These are phyloP conservation scores for Nemania sp. DNA, from an alignment of 2,329 filamentous ascomycete genomes.

Conservation along the genomic window DNA sequence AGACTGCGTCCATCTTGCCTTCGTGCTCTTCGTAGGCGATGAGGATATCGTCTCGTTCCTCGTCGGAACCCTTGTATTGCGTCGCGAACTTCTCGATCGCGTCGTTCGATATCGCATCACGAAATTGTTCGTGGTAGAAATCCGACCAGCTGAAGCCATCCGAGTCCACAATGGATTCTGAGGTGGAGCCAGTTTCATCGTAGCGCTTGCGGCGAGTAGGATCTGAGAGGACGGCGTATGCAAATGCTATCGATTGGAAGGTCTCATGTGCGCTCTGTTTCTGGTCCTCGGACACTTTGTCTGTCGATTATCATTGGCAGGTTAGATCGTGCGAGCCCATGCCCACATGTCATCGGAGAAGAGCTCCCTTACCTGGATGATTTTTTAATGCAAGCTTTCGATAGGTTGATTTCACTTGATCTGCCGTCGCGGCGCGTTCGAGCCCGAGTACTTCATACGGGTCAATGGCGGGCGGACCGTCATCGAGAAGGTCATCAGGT, in stretches of 20 bases:
- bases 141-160: conserved; percentile 88
- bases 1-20: conserved; percentile 77
- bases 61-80: conserved; percentile 82
- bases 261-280: conserved; percentile 74
- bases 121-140: conserved; percentile 85
- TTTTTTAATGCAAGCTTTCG: conserved; percentile 85
- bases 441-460: conserved; percentile 83
- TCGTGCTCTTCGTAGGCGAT: conserved; percentile 71
- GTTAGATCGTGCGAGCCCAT: no score
- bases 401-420: conserved; percentile 88
- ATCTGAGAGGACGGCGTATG: conserved; percentile 91
- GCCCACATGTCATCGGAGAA: neutral
- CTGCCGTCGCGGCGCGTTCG: conserved; percentile 68
- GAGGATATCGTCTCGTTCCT: conserved; percentile 80
- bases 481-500: conserved; percentile 56
- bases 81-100: conserved; percentile 75
- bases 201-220: conserved; percentile 79
- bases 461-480: conserved; percentile 65
- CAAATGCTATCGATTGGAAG: conserved; percentile 91
- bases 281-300: conserved; percentile 72
- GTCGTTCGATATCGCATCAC: conserved; percentile 72
- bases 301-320: conserved; percentile 44
- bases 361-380: conserved; percentile 68
- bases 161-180: conserved; percentile 75
- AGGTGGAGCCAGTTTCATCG: conserved; percentile 86